Evolutionary conservation across 1,139 yeast genomes (phyloP).

Genomic region (Nakaseomyces delphensis): DNA sequence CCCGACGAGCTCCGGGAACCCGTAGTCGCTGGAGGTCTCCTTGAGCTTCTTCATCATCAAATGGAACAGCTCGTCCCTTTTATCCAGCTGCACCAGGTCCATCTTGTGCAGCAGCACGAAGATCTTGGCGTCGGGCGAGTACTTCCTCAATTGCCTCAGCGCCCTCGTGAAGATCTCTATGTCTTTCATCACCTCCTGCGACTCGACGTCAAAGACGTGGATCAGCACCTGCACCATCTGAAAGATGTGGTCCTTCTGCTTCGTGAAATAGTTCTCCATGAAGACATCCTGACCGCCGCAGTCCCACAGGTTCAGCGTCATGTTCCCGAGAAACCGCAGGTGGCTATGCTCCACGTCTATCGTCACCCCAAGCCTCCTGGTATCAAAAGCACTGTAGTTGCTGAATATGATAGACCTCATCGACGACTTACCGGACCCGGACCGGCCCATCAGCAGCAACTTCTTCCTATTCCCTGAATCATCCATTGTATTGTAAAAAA

Average conservation of each 20-base stretch:
- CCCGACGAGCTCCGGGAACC: constrained; percentile 65
- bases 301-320: constrained; percentile 95
- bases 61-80: constrained; percentile 72
- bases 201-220: constrained; percentile 93
- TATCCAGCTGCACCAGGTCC: constrained; percentile 87
- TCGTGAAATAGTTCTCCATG: constrained; percentile 86
- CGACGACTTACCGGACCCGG: constrained; percentile 95
- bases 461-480: constrained; percentile 26
- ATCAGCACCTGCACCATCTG: constrained; percentile 95
- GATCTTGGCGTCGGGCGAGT: constrained; percentile 84
- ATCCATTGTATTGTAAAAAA: too few species aligned
- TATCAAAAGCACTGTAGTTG: constrained; percentile 93
- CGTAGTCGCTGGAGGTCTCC: constrained; percentile 68
- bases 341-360: constrained; percentile 97
- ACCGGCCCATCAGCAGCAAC: constrained; percentile 58
- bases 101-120: constrained; percentile 89
- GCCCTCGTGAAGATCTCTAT: constrained; percentile 86
- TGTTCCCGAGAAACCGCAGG: constrained; percentile 81
- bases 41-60: constrained; percentile 79
- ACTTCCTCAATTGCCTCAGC: constrained; percentile 69
- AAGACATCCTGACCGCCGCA: constrained; percentile 98
- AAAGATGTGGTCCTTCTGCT: constrained; percentile 84
- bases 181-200: constrained; percentile 85
- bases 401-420: constrained; percentile 94
- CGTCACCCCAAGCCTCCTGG: constrained; percentile 91